Evolutionary conservation across 2,329 filamentous ascomycete species (phyloP).

Genomic region (Chaetomium globosum): DNA sequence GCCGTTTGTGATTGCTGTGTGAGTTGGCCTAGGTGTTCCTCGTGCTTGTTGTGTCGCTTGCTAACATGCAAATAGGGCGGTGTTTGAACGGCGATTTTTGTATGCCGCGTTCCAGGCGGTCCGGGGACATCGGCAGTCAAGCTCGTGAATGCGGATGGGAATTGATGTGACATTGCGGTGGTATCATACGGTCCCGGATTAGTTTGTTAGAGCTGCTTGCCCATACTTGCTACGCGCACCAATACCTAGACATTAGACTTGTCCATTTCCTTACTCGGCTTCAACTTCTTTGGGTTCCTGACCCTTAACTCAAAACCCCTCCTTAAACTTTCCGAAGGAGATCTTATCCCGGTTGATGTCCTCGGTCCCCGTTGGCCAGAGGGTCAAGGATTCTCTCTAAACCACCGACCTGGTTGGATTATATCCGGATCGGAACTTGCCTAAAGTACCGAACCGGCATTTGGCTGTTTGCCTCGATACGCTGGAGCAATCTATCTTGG

Average conservation of each 20-base stretch:
- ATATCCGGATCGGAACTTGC: conserved; percentile 6
- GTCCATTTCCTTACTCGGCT: neutral
- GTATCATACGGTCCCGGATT: neutral
- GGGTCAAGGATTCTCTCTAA: too few species aligned
- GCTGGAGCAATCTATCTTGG: conserved; percentile 7
- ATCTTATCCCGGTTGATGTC: too few species aligned
- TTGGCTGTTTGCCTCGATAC: neutral
- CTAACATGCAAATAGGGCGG: conserved; percentile 49
- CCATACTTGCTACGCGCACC: neutral
- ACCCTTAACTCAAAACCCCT: neutral
- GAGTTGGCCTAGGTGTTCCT: conserved; percentile 45
- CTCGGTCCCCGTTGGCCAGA: too few species aligned
- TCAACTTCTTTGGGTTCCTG: neutral
- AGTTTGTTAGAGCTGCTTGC: too few species aligned
- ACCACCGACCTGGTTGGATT: neutral
- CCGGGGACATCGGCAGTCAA: conserved; percentile 38
- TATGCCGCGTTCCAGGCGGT: conserved; percentile 54
- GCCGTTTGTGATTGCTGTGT: conserved; percentile 61
- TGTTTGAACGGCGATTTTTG: conserved; percentile 59
- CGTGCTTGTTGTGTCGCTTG: conserved; percentile 31
- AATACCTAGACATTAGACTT: too few species aligned
- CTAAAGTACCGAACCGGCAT: conserved; percentile 3
- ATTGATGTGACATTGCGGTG: too few species aligned
- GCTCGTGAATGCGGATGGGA: neutral
- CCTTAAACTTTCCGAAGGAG: neutral